phyloP scores from a whole-genome alignment of 2,329 filamentous ascomycete genomes.

The Venturia effusa region DNA sequence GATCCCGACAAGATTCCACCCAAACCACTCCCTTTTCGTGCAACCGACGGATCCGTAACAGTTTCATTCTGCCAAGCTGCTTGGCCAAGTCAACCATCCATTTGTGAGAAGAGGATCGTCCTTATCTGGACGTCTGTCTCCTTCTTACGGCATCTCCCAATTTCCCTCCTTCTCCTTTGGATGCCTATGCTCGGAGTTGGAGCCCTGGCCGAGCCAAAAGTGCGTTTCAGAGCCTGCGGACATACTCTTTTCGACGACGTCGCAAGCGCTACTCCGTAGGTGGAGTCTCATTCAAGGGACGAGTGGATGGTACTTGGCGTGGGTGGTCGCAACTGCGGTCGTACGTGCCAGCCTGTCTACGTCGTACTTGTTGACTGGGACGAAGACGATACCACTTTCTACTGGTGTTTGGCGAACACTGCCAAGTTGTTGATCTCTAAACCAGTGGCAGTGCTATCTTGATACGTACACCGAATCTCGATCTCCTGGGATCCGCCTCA shows the following conservation, averaged over 20 bases:
- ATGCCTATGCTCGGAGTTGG: not conserved
- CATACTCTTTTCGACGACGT: not conserved
- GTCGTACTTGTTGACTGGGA: not conserved
- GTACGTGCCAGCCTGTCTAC: not conserved
- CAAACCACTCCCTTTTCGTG: not conserved
- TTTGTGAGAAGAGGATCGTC: not conserved
- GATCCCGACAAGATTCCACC: not conserved
- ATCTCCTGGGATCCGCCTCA: not conserved
- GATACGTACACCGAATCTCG: not conserved
- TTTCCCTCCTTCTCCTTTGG: not conserved
- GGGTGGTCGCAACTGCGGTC: not conserved
- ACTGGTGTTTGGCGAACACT: not conserved
- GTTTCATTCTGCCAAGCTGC: not conserved
- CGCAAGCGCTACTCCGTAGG: not conserved
- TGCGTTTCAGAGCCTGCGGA: not conserved
- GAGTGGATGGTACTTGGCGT: not conserved
- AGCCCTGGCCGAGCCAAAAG: not conserved
- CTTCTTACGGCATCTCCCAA: not conserved
- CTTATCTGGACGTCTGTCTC: not conserved
- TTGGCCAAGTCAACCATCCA: not conserved
- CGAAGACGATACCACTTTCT: not conserved
- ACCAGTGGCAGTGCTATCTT: not conserved
- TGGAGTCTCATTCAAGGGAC: not conserved
- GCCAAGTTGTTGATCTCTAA: not conserved
- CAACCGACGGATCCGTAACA: not conserved